Base-by-base conservation (phyloP, 805 yeast species). In the Cyberlindnera petersonii region DNA sequence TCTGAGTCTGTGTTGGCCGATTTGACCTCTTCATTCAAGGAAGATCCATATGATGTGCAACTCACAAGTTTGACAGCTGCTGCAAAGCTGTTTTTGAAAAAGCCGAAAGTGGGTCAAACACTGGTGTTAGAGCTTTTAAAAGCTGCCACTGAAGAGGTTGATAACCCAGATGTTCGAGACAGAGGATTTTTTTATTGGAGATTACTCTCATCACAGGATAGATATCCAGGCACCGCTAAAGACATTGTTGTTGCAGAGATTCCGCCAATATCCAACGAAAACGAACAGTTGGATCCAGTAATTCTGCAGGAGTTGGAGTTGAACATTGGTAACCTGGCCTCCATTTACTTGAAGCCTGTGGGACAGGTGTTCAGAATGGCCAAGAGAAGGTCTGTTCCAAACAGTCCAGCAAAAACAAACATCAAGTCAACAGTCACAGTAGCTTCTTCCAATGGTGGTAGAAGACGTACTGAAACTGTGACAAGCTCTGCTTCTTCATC, bases 121-220 rank as follows among this genome's bases (percentile, higher is more conserved):
- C 52, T 82, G 10, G 75, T 87, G 3, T 64, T 86, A 26, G 66
- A 69, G 24, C 65, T 82, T 0, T 62, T 88, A 39, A 79, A 78
- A 52, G 60, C 67, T 57, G 83, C 88, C 7, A 83, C 94, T 0
- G 93, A 86, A 48, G 83, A 79, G 10, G 65, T 71, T 2, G 79
- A 80, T 45, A 81, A 86, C 50, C 96, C 96, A 0, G 98, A 91
- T 61, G 61, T 88, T 9, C 71, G 97, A 44, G 94, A 86, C 48
- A 64, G 96, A 27, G 96, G 91, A 0, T 82, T 69, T 53, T 78
- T 86, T 63, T 89, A 91, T 63, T 83, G 95, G 93, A 70, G 95
- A 41, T 61, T 89, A 21, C 61, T 89, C 6, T 76, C 93, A 1
- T 44, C 70, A 6, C 68, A 66, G 33, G 68, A 68, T 26, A 64